Evolutionary conservation across 768 basidiomycete genomes (phyloP), one percentile per base, ranked within the genome.

Genomic region (Phlebiopsis flavidoalba): DNA sequence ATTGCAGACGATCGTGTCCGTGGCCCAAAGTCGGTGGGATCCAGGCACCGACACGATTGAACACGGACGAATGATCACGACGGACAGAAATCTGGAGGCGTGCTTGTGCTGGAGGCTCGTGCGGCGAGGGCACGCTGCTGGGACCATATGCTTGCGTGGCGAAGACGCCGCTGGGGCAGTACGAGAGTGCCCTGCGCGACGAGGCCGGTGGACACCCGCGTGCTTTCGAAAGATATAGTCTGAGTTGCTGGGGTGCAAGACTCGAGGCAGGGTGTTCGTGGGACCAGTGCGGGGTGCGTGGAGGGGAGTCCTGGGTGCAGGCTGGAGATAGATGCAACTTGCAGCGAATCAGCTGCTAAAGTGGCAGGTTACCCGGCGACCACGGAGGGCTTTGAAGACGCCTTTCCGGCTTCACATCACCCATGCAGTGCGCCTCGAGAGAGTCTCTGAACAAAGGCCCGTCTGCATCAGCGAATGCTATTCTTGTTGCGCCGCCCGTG

Each of bases 391-490:
- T 17, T 8, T 43, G 40, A 3, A 43, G 40, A 43, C 40, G 40
- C 40, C 11, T 43, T 43, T 43, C 40, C 40, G 17, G 40, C 12
- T 12, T 43, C 40, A 12, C 40, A 55, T 55, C 54, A 55, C 19
- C 37, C 54, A 55, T 55, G 54, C 54, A 37, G 54, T 45, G 37
- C 54, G 40, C 19, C 21, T 53, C 15, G 15, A 53, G 52, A 53
- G 52, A 35, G 17, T n/a, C 35, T 36, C 54, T 55, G 24, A 21
- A 43, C 54, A 55, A 55, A 55, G 37, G 54, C n/a, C 54, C 54
- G 54, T 36, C 54, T 45, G 54, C 40, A 31, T 43, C 54, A 43
- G 54, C 26, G 54, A 55, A 55, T 36, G 54, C 40, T 55, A 55
- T 45, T 55, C 12, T 5, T 21, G 54, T 37, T 22, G 48, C 54